Evolutionary conservation across 1,284 basidiomycete species (phyloP), one percentile per base, ranked within the genome.

Genomic region (Boletellus deceptivus): DNA sequence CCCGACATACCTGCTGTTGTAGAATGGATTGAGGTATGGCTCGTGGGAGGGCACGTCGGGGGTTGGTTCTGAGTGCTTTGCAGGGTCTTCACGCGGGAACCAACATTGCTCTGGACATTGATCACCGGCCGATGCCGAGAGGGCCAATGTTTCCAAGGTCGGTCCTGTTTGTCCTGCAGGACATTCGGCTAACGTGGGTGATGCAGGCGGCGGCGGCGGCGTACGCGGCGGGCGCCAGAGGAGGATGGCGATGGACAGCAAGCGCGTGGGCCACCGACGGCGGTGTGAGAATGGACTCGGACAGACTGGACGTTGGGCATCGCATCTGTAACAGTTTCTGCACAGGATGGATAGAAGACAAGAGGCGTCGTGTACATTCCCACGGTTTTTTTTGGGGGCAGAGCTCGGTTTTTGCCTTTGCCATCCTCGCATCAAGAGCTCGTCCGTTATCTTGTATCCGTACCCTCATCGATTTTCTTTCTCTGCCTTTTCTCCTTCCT

Each of bases 91-190:
- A 98, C 74, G 89, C 94, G 36, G 90, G 92, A 1, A 88, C 91
- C n/a, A 97, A 97, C 68, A 86, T 98, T 43, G 79, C 93, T 3
- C 74, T 95, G 49, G 97, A 99, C 70, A 73, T 99, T 54, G 97
- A 98, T 64, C 84, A 86, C 44, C 80, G 96, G 43, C 79, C 82
- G 16, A 94, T 98, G 89, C 93, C 94, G 16, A 86, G 86, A 60
- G 92, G 85, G 0, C 86, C 89, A 14, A 68, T 89, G 63, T 87
- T 89, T 67, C 88, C 89, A 48, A 78, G 86, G 85, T 86, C 53
- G 36, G 82, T 73, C 38, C 44, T 43, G 9, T 52, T 46, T 2
- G 17, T 3, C n/a, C 11, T 25, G 14, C 18, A 41, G 25, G 43
- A 55, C 49, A 18, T 53, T 13, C 24, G 16, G 11, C 33, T 44